These are phyloP conservation scores for Beauveria rudraprayagi DNA, from an alignment of 2,329 filamentous ascomycete species.

Conservation along the genomic window DNA sequence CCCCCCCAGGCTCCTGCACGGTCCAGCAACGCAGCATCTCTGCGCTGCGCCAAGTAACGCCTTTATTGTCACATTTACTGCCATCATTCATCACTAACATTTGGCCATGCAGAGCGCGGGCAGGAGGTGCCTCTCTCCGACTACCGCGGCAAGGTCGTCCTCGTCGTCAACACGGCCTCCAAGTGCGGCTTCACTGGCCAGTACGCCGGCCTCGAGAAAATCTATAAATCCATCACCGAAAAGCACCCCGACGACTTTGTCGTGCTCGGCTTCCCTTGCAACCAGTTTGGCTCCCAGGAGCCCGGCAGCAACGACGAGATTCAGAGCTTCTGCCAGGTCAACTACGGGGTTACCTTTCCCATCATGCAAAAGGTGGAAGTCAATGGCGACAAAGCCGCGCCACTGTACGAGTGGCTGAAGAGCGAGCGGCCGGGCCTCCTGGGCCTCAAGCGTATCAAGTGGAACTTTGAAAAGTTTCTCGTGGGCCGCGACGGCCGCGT, in stretches of 20 bases:
- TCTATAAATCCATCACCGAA: slow-evolving; percentile 71
- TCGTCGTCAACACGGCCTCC: slow-evolving; percentile 95
- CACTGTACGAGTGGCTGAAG: slow-evolving; percentile 72
- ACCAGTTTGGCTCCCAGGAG: slow-evolving; percentile 91
- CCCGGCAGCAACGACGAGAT: slow-evolving; percentile 76
- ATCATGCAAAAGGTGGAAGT: slow-evolving; percentile 89
- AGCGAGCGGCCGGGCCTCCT: slow-evolving; percentile 69
- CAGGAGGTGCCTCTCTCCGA: slow-evolving; percentile 58
- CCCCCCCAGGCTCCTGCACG: not conserved
- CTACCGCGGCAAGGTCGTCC: slow-evolving; percentile 85
- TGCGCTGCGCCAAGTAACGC: not conserved
- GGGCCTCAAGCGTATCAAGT: slow-evolving; percentile 89
- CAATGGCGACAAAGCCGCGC: slow-evolving; percentile 75
- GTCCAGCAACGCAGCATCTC: not conserved
- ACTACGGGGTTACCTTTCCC: slow-evolving; percentile 88
- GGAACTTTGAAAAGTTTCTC: slow-evolving; percentile 99
- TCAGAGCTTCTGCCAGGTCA: slow-evolving; percentile 79
- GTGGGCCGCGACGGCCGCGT: slow-evolving; percentile 80
- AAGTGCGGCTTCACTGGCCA: slow-evolving; percentile 99
- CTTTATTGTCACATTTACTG: not conserved
- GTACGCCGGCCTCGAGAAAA: slow-evolving; percentile 80
- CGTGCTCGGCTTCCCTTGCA: slow-evolving; percentile 95
- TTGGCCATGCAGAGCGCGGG: slow-evolving; percentile 41
- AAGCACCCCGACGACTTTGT: slow-evolving; percentile 68
- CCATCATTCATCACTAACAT: not conserved